These are phyloP conservation scores for Paulownia fortunei DNA, from an alignment of 257 asterid genomes.

Conservation along the genomic window DNA sequence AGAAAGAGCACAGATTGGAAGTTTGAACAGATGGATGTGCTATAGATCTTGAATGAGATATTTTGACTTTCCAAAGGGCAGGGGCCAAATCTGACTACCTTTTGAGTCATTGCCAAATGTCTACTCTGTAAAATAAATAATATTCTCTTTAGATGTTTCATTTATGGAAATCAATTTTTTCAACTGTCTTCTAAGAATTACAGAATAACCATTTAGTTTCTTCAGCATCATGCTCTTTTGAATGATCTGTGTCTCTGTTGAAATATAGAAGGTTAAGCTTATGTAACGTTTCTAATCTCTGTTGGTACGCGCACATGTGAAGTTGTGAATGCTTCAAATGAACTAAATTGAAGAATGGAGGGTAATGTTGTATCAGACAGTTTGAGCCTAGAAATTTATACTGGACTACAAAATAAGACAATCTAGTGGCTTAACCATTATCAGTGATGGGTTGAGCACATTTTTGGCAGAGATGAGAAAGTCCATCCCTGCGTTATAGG, in stretches of 20 bases:
- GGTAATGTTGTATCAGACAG: no score
- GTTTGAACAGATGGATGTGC: background rate
- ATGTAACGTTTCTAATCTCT: no score
- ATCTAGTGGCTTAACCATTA: no score
- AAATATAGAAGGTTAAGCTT: background rate
- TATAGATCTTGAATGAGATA: background rate
- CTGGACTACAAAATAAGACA: no score
- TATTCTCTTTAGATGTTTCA: background rate
- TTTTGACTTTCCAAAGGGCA: constrained; percentile 24
- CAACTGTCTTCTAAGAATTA: background rate
- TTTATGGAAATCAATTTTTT: background rate
- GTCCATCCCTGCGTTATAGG: no score
- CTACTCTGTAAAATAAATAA: background rate
- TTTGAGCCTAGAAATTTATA: no score
- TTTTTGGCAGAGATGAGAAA: no score
- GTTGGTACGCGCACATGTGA: no score
- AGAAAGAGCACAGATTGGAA: background rate
- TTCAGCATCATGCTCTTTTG: background rate
- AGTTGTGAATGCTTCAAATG: no score
- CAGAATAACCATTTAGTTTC: background rate
- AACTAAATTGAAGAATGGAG: no score
- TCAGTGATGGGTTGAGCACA: no score
- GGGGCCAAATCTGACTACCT: background rate
- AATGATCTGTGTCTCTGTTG: background rate
- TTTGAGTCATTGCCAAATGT: background rate